phyloP scores from a whole-genome alignment of 495 filamentous ascomycete genomes.

The Hamigera avellanea region DNA sequence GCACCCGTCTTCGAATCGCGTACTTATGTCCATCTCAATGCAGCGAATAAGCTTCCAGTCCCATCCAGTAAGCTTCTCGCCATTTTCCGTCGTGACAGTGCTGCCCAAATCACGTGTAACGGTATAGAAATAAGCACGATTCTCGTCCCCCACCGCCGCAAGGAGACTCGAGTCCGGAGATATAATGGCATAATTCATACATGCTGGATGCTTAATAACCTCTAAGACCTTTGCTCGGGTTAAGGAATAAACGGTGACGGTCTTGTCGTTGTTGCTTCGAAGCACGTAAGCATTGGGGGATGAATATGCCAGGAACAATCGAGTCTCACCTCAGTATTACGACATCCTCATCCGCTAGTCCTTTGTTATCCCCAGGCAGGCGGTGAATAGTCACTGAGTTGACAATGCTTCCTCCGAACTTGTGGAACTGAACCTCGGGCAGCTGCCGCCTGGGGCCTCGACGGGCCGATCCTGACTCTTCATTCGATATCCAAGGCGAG shows the following conservation, averaged over 20 bases:
- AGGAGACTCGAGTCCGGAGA: slow-evolving; percentile 78
- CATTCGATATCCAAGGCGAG: slow-evolving; percentile 12
- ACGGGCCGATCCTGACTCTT: slow-evolving; percentile 18
- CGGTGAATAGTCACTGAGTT: slow-evolving; percentile 63
- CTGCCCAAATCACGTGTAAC: slow-evolving; percentile 26
- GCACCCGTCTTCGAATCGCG: slow-evolving; percentile 26
- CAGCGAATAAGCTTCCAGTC: slow-evolving; percentile 23
- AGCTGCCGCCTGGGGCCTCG: slow-evolving; percentile 17
- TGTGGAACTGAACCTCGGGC: slow-evolving; percentile 39
- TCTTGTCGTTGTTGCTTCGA: slow-evolving; percentile 75
- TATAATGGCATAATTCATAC: slow-evolving; percentile 85
- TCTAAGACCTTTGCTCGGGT: slow-evolving; percentile 49
- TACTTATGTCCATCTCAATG: slow-evolving; percentile 27
- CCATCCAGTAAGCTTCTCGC: slow-evolving; percentile 30
- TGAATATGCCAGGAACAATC: background rate
- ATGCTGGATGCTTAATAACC: slow-evolving; percentile 58
- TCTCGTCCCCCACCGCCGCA: slow-evolving; percentile 75
- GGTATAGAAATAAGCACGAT: slow-evolving; percentile 70
- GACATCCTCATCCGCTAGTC: slow-evolving; percentile 45
- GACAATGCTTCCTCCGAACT: slow-evolving; percentile 48
- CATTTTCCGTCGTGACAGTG: slow-evolving; percentile 29
- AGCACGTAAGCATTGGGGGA: background rate
- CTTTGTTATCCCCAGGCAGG: slow-evolving; percentile 35
- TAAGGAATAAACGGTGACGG: slow-evolving; percentile 68
- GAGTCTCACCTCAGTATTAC: slow-evolving; percentile 47